Percentiles rank a stretch among this genome's conserved stretches.
Evolutionary conservation across 2,329 filamentous ascomycete species (phyloP).

Genomic region (Nothophaeocryptopus gaeumannii): DNA sequence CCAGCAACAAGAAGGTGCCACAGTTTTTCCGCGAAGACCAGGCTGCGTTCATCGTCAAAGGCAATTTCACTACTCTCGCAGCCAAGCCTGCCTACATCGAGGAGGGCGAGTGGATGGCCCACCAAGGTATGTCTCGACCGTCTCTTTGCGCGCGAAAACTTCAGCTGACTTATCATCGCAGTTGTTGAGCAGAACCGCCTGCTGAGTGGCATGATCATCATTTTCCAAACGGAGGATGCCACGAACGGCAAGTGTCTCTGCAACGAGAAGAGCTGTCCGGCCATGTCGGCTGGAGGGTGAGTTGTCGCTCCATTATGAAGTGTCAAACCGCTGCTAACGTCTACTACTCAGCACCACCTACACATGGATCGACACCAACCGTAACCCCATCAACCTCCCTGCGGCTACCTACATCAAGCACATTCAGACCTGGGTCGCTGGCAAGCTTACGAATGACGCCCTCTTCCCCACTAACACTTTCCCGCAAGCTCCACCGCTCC

Average conservation of each 20-base stretch:
- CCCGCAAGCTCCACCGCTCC: constrained; percentile 57
- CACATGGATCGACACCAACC: constrained; percentile 88
- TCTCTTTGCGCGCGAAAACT: neutral
- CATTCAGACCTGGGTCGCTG: constrained; percentile 95
- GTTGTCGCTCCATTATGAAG: constrained; percentile 40
- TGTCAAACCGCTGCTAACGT: neutral
- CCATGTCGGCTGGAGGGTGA: constrained; percentile 91
- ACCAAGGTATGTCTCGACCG: constrained; percentile 66
- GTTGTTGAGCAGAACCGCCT: constrained; percentile 91
- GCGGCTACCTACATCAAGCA: constrained; percentile 92
- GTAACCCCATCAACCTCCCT: constrained; percentile 85
- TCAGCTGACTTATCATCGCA: constrained; percentile 38
- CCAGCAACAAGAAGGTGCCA: constrained; percentile 42
- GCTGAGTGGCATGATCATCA: constrained; percentile 82
- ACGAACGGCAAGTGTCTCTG: constrained; percentile 73
- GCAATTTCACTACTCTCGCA: constrained; percentile 94
- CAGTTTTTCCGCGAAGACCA: constrained; percentile 73
- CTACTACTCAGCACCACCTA: constrained; percentile 72
- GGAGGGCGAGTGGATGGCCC: constrained; percentile 90
- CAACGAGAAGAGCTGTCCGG: constrained; percentile 78
- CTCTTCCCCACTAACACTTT: constrained; percentile 89
- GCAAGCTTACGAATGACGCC: constrained; percentile 84
- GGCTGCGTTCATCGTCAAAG: constrained; percentile 86
- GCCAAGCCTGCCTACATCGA: constrained; percentile 91
- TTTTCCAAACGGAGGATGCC: constrained; percentile 74